Evolutionary conservation across 163 green algal species (phyloP).

Genomic region (Trebouxiophyceae sp.): DNA sequence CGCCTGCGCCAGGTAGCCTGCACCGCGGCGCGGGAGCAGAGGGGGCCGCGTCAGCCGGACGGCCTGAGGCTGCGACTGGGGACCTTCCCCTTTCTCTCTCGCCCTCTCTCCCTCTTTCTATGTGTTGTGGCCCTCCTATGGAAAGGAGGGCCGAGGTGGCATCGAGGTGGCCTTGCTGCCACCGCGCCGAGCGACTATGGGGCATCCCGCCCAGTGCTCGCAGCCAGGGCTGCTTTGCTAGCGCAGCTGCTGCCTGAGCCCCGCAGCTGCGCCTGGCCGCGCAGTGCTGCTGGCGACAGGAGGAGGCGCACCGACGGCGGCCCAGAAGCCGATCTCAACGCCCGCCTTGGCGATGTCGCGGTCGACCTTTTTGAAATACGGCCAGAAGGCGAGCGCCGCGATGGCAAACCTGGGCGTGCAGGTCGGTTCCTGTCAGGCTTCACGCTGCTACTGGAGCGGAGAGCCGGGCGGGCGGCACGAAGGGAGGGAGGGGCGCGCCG

Average conservation of each 20-base stretch:
- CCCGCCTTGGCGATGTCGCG: constrained; percentile 40
- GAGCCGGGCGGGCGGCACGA: not conserved
- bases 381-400: constrained; percentile 54
- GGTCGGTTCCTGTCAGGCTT: not conserved
- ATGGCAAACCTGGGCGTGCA: constrained; percentile 48
- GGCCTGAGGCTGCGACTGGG: not conserved
- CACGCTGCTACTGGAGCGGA: no score
- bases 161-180: not conserved
- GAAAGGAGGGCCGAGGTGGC: no score
- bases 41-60: not conserved
- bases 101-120: no score
- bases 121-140: no score
- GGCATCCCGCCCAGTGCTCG: no score
- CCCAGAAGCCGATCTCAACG: constrained; percentile 66
- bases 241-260: no score
- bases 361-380: constrained; percentile 42
- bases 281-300: no score
- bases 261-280: no score
- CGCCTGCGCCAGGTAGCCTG: constrained; percentile 60
- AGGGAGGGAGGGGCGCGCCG: not conserved
- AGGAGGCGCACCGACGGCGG: constrained; percentile 47
- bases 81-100: not conserved
- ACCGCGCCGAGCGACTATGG: no score
- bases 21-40: not conserved
- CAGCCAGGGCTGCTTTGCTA: no score